Conservation (phyloP, 2,329 filamentous ascomycete species). For the Botrytis hyacinthi region DNA sequence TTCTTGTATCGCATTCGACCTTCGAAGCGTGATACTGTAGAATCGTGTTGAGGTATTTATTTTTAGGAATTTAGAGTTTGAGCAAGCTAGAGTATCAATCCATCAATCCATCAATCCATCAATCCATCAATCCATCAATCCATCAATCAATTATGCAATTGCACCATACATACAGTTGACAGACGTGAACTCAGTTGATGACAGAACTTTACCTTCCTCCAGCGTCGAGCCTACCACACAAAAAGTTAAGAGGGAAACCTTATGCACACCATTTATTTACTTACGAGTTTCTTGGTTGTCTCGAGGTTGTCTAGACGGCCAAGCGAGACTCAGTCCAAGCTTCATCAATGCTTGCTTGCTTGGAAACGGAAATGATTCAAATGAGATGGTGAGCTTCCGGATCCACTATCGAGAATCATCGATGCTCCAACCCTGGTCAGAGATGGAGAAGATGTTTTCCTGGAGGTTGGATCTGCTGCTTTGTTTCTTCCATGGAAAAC, state of each 20-base stretch:
- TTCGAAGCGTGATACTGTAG: background rate
- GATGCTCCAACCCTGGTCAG: slow-evolving; percentile 5
- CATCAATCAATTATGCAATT: background rate
- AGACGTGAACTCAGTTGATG: background rate
- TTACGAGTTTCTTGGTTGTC: background rate
- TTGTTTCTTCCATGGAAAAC: background rate
- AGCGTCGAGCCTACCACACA: background rate
- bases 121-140: background rate
- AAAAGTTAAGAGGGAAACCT: background rate
- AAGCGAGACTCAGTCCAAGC: slow-evolving; percentile 13
- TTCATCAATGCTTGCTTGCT: slow-evolving; percentile 5
- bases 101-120: background rate
- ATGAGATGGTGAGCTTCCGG: slow-evolving; percentile 10
- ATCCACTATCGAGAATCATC: slow-evolving; percentile 15
- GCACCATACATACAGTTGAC: background rate
- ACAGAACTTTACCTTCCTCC: background rate
- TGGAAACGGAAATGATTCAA: background rate
- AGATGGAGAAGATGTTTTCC: slow-evolving; percentile 16
- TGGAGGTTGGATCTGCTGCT: slow-evolving; percentile 16
- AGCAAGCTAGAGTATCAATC: background rate
- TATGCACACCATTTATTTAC: background rate
- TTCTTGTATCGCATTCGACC: background rate
- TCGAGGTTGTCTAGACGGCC: slow-evolving; percentile 11
- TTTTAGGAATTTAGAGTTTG: background rate
- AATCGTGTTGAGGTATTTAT: background rate